Percentiles rank a stretch among this genome's conserved stretches.
These are phyloP conservation scores for Mycena indigotica DNA, from an alignment of 768 basidiomycete genomes.

Conservation along the genomic window DNA sequence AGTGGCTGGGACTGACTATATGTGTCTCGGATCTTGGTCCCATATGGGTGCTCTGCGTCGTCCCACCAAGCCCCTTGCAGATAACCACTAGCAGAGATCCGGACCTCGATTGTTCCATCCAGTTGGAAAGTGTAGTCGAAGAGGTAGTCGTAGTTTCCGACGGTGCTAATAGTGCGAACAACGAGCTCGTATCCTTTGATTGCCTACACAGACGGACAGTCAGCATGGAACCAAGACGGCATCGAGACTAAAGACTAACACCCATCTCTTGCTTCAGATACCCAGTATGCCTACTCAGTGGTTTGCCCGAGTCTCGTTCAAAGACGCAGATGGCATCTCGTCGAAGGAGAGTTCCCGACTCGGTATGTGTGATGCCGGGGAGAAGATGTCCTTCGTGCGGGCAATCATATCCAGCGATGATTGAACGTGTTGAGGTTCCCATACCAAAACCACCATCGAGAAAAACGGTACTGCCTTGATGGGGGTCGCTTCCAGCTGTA, in stretches of 20 bases:
- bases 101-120: slow-evolving; percentile 71
- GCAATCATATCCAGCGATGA: slow-evolving; percentile 71
- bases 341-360: slow-evolving; percentile 44
- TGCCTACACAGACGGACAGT: slow-evolving; percentile 30
- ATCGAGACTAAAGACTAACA: slow-evolving; percentile 1
- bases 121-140: slow-evolving; percentile 70
- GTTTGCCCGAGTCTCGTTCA: slow-evolving; percentile 60
- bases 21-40: slow-evolving; percentile 54
- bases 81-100: slow-evolving; percentile 68
- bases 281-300: slow-evolving; percentile 60
- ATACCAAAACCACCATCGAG: slow-evolving; percentile 67
- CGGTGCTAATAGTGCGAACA: slow-evolving; percentile 58
- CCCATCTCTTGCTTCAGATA: slow-evolving; percentile 58
- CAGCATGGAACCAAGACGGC: neutral
- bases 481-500: slow-evolving; percentile 61
- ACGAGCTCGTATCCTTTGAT: slow-evolving; percentile 61
- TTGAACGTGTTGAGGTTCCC: slow-evolving; percentile 56
- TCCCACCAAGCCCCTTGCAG: slow-evolving; percentile 67
- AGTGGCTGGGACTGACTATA: slow-evolving; percentile 44
- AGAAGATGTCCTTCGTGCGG: slow-evolving; percentile 62
- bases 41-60: slow-evolving; percentile 49
- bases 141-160: slow-evolving; percentile 59
- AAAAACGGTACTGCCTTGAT: slow-evolving; percentile 63
- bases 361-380: slow-evolving; percentile 57
- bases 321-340: slow-evolving; percentile 66